A percentile compares a stretch with the other conserved stretches of the same genome.
These are phyloP conservation scores for Elsinoe australis DNA, from an alignment of 2,329 filamentous ascomycete species.

Conservation along the genomic window DNA sequence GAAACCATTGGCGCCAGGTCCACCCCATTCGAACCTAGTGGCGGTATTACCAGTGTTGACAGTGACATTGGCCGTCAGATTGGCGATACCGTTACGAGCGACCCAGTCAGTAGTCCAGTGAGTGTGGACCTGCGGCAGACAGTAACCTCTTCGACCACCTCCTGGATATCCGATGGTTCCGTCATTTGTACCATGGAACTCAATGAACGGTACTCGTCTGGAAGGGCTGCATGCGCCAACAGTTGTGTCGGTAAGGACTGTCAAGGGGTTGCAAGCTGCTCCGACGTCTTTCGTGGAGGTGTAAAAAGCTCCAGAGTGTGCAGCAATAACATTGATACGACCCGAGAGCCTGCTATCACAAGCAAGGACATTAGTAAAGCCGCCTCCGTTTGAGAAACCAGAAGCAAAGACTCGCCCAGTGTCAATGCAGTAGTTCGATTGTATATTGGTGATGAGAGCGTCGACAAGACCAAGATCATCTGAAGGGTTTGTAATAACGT, in stretches of 20 bases:
- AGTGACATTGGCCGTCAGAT: slow-evolving; percentile 21
- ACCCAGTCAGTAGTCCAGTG: slow-evolving; percentile 36
- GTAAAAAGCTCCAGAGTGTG: slow-evolving; percentile 44
- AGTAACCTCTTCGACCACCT: slow-evolving; percentile 25
- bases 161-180: slow-evolving; percentile 36
- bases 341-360: slow-evolving; percentile 37
- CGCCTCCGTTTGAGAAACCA: slow-evolving; percentile 49
- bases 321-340: slow-evolving; percentile 45
- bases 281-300: slow-evolving; percentile 23
- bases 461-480: slow-evolving; percentile 39
- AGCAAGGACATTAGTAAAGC: slow-evolving; percentile 41
- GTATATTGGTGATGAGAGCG: slow-evolving; percentile 35
- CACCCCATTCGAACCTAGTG: slow-evolving; percentile 26
- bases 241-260: slow-evolving; percentile 20
- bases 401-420: slow-evolving; percentile 36
- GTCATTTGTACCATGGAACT: slow-evolving; percentile 40
- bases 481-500: slow-evolving; percentile 28
- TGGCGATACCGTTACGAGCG: slow-evolving; percentile 29
- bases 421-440: slow-evolving; percentile 39
- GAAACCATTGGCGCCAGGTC: slow-evolving; percentile 28
- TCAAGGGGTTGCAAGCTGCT: slow-evolving; percentile 20
- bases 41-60: slow-evolving; percentile 28
- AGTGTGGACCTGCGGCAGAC: slow-evolving; percentile 25
- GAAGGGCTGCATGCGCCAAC: slow-evolving; percentile 25
- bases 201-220: slow-evolving; percentile 35